phyloP scores from a whole-genome alignment of 345 rosid genomes.

The Salix dunnii region DNA sequence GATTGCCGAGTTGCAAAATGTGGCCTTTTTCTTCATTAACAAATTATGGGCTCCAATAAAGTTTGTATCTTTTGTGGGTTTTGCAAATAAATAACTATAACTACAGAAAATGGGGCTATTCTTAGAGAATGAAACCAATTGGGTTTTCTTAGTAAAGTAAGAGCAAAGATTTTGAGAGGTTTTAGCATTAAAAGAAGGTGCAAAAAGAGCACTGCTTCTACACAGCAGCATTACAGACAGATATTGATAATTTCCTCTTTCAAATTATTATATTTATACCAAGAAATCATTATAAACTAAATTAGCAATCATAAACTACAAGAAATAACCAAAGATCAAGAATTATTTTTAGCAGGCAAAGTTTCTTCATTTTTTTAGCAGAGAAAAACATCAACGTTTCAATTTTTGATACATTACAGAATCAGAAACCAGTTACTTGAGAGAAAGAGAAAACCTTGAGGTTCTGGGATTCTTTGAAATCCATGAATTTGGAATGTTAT shows the following conservation, averaged over 20 bases:
- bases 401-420: background rate
- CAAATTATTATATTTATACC: background rate
- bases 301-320: background rate
- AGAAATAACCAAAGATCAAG: background rate
- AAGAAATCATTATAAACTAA: background rate
- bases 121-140: conserved; percentile 21
- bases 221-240: conserved; percentile 39
- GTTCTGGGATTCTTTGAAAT: background rate
- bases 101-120: conserved; percentile 22
- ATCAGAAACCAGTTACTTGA: background rate
- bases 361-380: background rate
- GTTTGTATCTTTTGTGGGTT: conserved; percentile 10
- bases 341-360: background rate
- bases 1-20: conserved; percentile 36
- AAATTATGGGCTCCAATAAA: conserved; percentile 14
- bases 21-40: conserved; percentile 26
- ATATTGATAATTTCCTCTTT: background rate
- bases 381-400: background rate
- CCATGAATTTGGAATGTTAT: background rate
- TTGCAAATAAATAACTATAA: conserved; percentile 14
- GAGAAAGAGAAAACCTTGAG: background rate
- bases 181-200: conserved; percentile 30
- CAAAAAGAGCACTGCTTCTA: conserved; percentile 28
- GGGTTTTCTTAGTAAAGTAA: conserved; percentile 29
- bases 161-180: conserved; percentile 24